A percentile compares a stretch with the other conserved stretches of the same genome.
Conservation (phyloP, 2,329 filamentous ascomycete genomes). For the Colletotrichum agaves region DNA sequence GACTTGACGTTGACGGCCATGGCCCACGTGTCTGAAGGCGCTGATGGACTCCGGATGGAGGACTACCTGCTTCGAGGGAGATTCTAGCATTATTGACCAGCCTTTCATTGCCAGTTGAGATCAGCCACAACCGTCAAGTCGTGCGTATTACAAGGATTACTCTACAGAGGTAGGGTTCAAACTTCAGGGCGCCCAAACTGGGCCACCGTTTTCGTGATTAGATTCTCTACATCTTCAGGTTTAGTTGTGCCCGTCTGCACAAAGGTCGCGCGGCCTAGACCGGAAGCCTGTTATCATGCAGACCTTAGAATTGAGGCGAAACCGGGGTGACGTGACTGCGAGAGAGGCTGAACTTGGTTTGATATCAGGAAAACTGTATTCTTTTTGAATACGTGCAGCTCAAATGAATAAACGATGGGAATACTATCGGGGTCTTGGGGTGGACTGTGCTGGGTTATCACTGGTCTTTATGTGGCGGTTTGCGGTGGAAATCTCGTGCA, state of each 20-base stretch:
- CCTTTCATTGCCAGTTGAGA: constrained; percentile 51
- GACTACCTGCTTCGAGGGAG: constrained; percentile 47
- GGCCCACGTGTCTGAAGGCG: constrained; percentile 55
- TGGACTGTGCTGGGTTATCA: too few relatives aligned
- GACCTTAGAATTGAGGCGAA: background rate
- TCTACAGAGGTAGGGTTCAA: background rate
- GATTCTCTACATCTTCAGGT: background rate
- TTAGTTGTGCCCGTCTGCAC: background rate
- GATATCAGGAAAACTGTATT: background rate
- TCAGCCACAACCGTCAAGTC: constrained; percentile 25
- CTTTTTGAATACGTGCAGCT: too few relatives aligned
- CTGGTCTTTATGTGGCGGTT: too few relatives aligned
- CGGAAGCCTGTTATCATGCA: constrained; percentile 57
- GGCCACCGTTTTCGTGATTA: background rate
- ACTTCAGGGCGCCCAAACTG: background rate
- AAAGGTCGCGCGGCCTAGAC: constrained; percentile 52
- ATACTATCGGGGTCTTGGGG: too few relatives aligned
- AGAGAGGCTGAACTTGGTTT: background rate
- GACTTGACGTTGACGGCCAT: constrained; percentile 52
- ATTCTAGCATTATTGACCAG: constrained; percentile 62
- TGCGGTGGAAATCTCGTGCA: too few relatives aligned
- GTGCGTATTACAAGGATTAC: too few relatives aligned
- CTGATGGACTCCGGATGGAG: constrained; percentile 55
- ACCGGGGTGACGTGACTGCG: too few relatives aligned
- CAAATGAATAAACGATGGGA: too few relatives aligned